These are phyloP conservation scores for Metroxylon sagu DNA, from an alignment of 176 grass and related monocot genomes.

Conservation along the genomic window DNA sequence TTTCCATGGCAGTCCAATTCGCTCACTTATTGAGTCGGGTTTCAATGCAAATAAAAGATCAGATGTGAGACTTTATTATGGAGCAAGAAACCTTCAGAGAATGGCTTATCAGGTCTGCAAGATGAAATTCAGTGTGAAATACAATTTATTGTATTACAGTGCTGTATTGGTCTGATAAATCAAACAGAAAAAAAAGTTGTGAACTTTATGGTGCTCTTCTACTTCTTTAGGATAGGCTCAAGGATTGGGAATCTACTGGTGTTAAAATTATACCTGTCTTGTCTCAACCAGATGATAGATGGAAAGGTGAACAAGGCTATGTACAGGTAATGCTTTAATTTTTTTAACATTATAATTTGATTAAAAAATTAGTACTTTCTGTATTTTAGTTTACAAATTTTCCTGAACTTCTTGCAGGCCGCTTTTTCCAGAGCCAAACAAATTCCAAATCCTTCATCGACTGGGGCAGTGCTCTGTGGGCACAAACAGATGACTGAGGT, in stretches of 20 bases:
- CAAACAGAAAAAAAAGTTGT: too few species aligned
- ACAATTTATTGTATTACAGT: too few species aligned
- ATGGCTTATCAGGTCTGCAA: slow-evolving; percentile 57
- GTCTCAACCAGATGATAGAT: slow-evolving; percentile 33
- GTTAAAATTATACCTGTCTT: slow-evolving; percentile 42
- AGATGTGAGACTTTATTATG: slow-evolving; percentile 91
- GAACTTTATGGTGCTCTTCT: slow-evolving; percentile 3
- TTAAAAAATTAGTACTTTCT: too few species aligned
- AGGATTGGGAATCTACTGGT: slow-evolving; percentile 41
- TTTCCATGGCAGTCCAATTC: slow-evolving; percentile 49
- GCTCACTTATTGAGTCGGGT: slow-evolving; percentile 74
- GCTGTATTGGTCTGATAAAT: too few species aligned
- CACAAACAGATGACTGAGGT: slow-evolving; percentile 91
- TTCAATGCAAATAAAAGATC: slow-evolving; percentile 57
- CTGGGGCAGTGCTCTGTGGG: slow-evolving; percentile 78
- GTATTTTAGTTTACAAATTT: too few species aligned
- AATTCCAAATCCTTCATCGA: slow-evolving; percentile 42
- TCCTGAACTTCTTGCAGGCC: slow-evolving; percentile 32
- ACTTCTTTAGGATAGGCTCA: slow-evolving; percentile 39
- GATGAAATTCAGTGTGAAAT: not conserved
- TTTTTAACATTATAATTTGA: too few species aligned
- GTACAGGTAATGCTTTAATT: slow-evolving; percentile 30
- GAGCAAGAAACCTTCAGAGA: slow-evolving; percentile 57
- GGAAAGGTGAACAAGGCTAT: slow-evolving; percentile 39
- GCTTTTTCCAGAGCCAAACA: slow-evolving; percentile 59